Evolutionary conservation across 164 flowering plant genomes (phyloP).

Genomic region (Kingdonia uniflora): DNA sequence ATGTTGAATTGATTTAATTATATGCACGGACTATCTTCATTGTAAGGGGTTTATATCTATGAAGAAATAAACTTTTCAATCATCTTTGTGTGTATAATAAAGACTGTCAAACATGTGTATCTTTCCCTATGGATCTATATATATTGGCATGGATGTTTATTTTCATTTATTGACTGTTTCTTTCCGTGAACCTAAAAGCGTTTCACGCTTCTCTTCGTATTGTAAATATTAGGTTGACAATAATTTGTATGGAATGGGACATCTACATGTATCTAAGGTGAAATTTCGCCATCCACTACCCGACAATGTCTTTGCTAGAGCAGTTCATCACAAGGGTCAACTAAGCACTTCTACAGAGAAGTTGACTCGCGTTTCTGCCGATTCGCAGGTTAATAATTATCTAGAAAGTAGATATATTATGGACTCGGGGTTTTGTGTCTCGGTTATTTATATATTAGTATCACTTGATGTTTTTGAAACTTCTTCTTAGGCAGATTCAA

Average conservation of each 20-base stretch:
- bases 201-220: background rate
- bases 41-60: background rate
- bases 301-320: constrained; percentile 21
- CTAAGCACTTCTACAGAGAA: constrained; percentile 12
- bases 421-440: background rate
- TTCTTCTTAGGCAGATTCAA: constrained; percentile 55
- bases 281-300: constrained; percentile 85
- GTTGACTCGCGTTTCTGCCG: constrained; percentile 13
- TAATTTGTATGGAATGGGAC: constrained; percentile 96
- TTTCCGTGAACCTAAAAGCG: constrained; percentile 1
- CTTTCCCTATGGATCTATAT: too few species aligned
- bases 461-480: constrained; percentile 10
- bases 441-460: background rate
- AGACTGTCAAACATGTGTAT: background rate
- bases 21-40: too few species aligned
- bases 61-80: background rate
- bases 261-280: constrained; percentile 66
- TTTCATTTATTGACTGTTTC: background rate
- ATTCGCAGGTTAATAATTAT: constrained; percentile 38
- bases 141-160: too few species aligned
- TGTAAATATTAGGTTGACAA: constrained; percentile 61
- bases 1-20: too few species aligned
- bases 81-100: background rate
- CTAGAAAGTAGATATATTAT: background rate
- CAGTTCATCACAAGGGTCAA: constrained; percentile 11